Base-by-base conservation (phyloP, 371 early-diverging fungal species). In the Mortierella sp. region DNA sequence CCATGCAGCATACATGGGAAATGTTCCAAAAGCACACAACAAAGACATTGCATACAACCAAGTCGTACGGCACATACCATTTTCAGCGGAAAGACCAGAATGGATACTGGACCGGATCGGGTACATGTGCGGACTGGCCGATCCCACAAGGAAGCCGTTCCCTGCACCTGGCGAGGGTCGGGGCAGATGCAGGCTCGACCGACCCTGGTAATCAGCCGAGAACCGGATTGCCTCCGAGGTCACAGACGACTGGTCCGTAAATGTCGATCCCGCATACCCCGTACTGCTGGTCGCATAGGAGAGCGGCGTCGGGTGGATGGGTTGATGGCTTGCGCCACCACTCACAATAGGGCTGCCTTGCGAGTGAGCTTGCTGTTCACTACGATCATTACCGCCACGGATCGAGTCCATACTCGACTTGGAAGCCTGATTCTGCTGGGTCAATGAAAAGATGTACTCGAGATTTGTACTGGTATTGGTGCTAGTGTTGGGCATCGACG, bases 351-450 rank as follows among this genome's bases (percentile, higher is more conserved):
- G 16, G 41, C 24, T 68, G 21, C 41, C 38, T 21, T 68, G 68
- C 1, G 41, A 4, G 14, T 11, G 43, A 24, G 68, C 24, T 10
- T 27, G 43, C 1, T 68, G 38, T 21, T 68, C 68, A 21, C 18
- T 32, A 35, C 43, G 68, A 35, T 63, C 65, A 46, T 46, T 46
- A 56, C 56, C 51, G 18, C 51, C 51, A 51, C 63, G 79, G 21
- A 76, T 46, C 16, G 85, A 81, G 49, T 84, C 85, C 81, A 81
- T 71, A 43, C 85, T 84, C n/a, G 75, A 72, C 60, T 81, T 78
- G 27, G 38, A 54, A 1, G 16, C 35, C 21, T 70, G 70, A n/a
- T 70, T 63, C 71, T 83, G 80, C 29, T 80, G 84, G 38, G 58
- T 80, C 60, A 75, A 16, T 12, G 63, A 58, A 81, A 78, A 84